These are phyloP conservation scores for Steccherinum ochraceum DNA, from an alignment of 768 basidiomycete genomes.

Conservation along the genomic window DNA sequence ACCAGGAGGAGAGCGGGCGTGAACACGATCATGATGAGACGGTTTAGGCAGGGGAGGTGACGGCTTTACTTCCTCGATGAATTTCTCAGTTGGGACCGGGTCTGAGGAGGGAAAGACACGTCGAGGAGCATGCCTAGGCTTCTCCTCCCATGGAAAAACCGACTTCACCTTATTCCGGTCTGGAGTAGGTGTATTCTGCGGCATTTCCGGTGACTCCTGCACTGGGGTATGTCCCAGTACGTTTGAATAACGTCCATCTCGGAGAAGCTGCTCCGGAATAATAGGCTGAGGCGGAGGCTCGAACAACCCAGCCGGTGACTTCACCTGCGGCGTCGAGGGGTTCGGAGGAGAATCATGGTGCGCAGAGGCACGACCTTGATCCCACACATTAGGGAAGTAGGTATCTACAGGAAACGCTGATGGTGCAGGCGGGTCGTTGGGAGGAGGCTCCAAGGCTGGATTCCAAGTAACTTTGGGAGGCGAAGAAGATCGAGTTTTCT, in stretches of 20 bases:
- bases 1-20: conserved; percentile 25
- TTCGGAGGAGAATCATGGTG: conserved; percentile 28
- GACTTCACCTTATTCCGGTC: conserved; percentile 67
- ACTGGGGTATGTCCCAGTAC: conserved; percentile 45
- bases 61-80: conserved; percentile 16
- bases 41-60: conserved; percentile 14
- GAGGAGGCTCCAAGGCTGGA: conserved; percentile 74
- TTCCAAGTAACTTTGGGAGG: conserved; percentile 75
- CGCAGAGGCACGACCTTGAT: conserved; percentile 43
- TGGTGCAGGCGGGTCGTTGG: conserved; percentile 46
- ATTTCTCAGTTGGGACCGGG: conserved; percentile 34
- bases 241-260: conserved; percentile 68
- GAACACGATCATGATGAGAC: conserved; percentile 10
- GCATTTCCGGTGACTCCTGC: conserved; percentile 21
- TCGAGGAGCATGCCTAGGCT: conserved; percentile 55
- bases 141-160: conserved; percentile 95
- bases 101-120: conserved; percentile 72
- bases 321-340: conserved; percentile 34
- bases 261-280: conserved; percentile 62
- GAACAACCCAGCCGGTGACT: conserved; percentile 41
- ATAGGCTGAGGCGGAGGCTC: conserved; percentile 50
- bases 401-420: conserved; percentile 66
- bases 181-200: conserved; percentile 44
- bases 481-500: conserved; percentile 38
- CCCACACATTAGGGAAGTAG: conserved; percentile 87